A percentile compares a stretch with the other conserved stretches of the same genome.
Conservation (phyloP, 257 asterid genomes). For the Nicotiana otophora region DNA sequence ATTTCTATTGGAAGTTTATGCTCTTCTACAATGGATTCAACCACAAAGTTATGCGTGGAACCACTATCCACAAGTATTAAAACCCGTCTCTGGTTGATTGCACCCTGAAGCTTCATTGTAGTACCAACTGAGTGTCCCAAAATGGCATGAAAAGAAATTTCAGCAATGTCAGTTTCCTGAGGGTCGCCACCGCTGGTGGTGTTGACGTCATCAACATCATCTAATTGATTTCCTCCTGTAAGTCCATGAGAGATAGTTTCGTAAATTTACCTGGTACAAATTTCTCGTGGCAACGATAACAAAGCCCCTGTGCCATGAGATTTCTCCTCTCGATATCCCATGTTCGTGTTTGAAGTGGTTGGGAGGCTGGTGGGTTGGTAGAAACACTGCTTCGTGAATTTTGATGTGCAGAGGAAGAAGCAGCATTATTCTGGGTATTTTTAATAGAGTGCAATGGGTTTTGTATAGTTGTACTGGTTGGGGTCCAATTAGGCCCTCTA, state of each 20-base stretch:
- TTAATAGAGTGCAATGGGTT: too few relatives aligned
- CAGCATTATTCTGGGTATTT: too few relatives aligned
- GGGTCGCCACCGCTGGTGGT: neutral
- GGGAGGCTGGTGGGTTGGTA: too few relatives aligned
- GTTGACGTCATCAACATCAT: neutral
- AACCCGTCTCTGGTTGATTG: neutral
- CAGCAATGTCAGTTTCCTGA: neutral
- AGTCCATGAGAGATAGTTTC: neutral
- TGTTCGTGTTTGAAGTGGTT: too few relatives aligned
- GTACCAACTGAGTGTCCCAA: neutral
- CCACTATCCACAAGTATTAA: neutral
- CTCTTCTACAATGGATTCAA: neutral
- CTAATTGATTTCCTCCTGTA: too few relatives aligned
- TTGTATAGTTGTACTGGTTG: neutral
- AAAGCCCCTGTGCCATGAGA: too few relatives aligned
- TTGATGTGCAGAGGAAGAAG: too few relatives aligned
- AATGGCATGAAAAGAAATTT: neutral
- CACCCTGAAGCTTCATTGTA: neutral
- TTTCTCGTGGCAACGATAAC: too few relatives aligned
- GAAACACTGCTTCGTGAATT: too few relatives aligned
- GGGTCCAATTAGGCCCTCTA: neutral
- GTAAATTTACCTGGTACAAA: too few relatives aligned
- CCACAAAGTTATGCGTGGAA: neutral
- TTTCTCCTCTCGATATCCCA: too few relatives aligned
- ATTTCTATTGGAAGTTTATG: neutral